Evolutionary conservation across 768 basidiomycete species (phyloP).

Genomic region (Hericium rajendrae): DNA sequence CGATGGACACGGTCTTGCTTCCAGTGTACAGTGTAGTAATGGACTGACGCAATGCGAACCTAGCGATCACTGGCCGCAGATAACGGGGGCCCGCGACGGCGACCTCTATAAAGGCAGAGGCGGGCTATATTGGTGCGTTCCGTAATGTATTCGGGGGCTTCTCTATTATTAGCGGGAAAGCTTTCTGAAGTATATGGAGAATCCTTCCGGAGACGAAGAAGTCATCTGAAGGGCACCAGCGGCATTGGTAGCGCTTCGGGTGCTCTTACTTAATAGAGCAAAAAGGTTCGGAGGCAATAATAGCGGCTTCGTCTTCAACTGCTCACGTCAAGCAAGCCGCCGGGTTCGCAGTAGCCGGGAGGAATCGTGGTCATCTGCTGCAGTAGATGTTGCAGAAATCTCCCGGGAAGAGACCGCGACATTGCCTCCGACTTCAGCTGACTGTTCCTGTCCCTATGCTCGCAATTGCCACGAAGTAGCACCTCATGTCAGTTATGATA

Average conservation of each 20-base stretch:
- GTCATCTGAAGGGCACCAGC: neutral
- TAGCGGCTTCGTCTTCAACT: neutral
- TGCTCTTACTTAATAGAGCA: slow-evolving; percentile 2
- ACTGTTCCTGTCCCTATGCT: too few species aligned
- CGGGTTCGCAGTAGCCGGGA: neutral
- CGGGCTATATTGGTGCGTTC: slow-evolving; percentile 6
- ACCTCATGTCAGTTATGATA: neutral
- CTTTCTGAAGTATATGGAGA: slow-evolving; percentile 17
- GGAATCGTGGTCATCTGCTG: neutral
- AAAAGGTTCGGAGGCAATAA: neutral
- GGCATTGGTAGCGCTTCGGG: neutral
- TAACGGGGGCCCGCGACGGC: slow-evolving; percentile 37
- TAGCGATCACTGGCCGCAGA: slow-evolving; percentile 36
- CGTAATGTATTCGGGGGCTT: slow-evolving; percentile 8
- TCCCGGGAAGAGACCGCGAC: neutral
- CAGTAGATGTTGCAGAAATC: neutral
- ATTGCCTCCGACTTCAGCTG: too few species aligned
- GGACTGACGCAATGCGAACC: slow-evolving; percentile 46
- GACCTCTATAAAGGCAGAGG: slow-evolving; percentile 10
- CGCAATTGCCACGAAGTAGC: neutral
- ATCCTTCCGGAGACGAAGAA: slow-evolving; percentile 4
- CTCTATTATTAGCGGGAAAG: slow-evolving; percentile 11
- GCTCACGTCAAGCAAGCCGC: neutral
- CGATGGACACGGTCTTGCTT: slow-evolving; percentile 30
- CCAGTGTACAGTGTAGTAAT: slow-evolving; percentile 33